These are phyloP conservation scores for Lasiodiplodia hormozganensis DNA, from an alignment of 2,329 filamentous ascomycete genomes.

Conservation along the genomic window DNA sequence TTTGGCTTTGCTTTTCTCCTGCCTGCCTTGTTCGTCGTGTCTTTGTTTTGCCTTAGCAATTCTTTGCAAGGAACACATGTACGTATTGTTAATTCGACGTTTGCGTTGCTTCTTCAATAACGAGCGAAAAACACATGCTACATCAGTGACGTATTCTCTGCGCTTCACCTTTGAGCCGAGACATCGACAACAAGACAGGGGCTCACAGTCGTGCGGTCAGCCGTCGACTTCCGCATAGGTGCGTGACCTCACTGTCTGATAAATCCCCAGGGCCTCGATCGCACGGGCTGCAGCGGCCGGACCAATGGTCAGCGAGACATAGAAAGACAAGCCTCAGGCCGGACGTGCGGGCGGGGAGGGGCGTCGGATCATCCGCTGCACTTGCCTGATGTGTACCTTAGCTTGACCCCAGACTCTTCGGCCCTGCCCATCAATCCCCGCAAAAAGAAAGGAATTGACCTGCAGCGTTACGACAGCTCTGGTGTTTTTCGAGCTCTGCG, in stretches of 20 bases:
- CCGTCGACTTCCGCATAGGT: not conserved
- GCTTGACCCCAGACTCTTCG: conserved; percentile 18
- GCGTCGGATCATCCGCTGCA: conserved; percentile 16
- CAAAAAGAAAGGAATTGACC: conserved; percentile 8
- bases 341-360: conserved; percentile 8
- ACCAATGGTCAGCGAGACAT: not conserved
- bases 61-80: no score
- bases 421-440: not conserved
- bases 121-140: no score
- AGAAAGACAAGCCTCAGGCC: not conserved
- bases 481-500: not conserved
- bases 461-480: conserved; percentile 8
- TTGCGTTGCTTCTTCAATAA: no score
- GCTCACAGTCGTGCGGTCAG: not conserved
- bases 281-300: not conserved
- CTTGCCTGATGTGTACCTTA: conserved; percentile 16
- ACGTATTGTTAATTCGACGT: no score
- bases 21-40: not conserved
- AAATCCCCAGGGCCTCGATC: conserved; percentile 14
- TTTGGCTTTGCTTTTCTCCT: not conserved
- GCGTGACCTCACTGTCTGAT: conserved; percentile 2
- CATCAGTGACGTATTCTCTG: not conserved
- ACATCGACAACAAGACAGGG: not conserved
- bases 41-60: no score
- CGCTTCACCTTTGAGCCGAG: not conserved